phyloP scores from a whole-genome alignment of 371 early-diverging fungal genomes.

The Apophysomyces elegans region DNA sequence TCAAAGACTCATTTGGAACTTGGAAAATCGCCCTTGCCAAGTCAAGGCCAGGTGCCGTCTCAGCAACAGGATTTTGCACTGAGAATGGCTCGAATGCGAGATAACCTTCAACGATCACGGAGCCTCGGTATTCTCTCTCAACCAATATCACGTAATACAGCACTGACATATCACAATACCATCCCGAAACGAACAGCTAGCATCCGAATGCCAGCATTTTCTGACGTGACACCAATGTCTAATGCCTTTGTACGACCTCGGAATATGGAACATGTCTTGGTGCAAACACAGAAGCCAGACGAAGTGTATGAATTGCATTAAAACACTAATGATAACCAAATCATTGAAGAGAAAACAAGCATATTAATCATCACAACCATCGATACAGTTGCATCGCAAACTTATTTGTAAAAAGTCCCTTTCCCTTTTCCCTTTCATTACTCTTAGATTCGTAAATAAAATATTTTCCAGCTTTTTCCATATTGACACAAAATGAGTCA shows the following conservation, averaged over 20 bases:
- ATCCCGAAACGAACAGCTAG: constrained; percentile 55
- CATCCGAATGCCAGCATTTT: constrained; percentile 30
- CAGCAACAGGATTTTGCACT: constrained; percentile 11
- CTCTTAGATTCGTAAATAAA: too few species aligned
- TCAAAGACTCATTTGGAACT: constrained; percentile 38
- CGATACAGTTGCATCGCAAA: too few species aligned
- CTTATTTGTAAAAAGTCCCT: too few species aligned
- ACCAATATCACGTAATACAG: constrained; percentile 10
- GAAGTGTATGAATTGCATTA: background rate
- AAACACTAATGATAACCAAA: too few species aligned
- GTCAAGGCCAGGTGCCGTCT: background rate
- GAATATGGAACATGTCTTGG: constrained; percentile 7
- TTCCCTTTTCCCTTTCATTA: too few species aligned
- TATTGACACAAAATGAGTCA: too few species aligned
- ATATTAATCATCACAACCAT: too few species aligned
- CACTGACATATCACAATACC: constrained; percentile 33
- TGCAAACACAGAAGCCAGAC: constrained; percentile 7
- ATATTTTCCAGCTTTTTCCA: too few species aligned
- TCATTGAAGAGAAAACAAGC: too few species aligned
- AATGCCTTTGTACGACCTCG: constrained; percentile 23
- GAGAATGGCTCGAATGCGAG: constrained; percentile 25
- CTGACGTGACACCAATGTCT: constrained; percentile 23
- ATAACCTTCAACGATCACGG: constrained; percentile 33
- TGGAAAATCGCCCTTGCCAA: constrained; percentile 5
- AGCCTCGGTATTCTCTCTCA: constrained; percentile 23